Percentiles rank a stretch among this genome's conserved stretches.
Conservation (phyloP, 2,329 filamentous ascomycete species). For the Fusarium secorum region DNA sequence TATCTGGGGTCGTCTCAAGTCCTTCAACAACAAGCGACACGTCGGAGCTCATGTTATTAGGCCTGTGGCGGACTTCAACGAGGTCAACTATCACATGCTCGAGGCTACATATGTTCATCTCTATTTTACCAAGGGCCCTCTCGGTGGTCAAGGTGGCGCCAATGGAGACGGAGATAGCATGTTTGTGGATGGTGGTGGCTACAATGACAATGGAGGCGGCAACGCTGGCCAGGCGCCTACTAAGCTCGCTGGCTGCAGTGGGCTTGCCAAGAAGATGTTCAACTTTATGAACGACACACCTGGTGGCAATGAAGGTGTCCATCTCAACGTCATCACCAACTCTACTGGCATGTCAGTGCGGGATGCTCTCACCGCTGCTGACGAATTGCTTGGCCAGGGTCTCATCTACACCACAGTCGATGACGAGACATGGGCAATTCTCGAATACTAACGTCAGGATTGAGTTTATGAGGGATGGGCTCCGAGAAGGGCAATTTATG, state of each 20-base stretch:
- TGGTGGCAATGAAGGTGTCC: slow-evolving; percentile 82
- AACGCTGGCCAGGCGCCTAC: slow-evolving; percentile 49
- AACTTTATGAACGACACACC: slow-evolving; percentile 70
- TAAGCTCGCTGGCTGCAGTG: slow-evolving; percentile 59
- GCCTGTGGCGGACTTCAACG: slow-evolving; percentile 84
- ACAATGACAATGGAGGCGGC: slow-evolving; percentile 48
- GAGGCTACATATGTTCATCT: slow-evolving; percentile 91
- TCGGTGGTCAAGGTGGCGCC: slow-evolving; percentile 51
- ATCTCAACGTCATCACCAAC: slow-evolving; percentile 78
- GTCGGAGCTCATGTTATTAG: slow-evolving; percentile 83
- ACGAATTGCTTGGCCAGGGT: slow-evolving; percentile 78
- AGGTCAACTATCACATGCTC: slow-evolving; percentile 90
- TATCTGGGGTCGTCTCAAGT: slow-evolving; percentile 84
- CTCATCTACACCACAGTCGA: slow-evolving; percentile 91
- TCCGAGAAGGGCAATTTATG: not conserved
- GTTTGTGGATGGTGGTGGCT: slow-evolving; percentile 62
- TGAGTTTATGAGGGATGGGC: not conserved
- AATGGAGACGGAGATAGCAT: slow-evolving; percentile 58
- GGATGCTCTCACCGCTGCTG: slow-evolving; percentile 79
- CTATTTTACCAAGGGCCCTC: slow-evolving; percentile 76
- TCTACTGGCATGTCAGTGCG: slow-evolving; percentile 69
- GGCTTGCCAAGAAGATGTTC: slow-evolving; percentile 74
- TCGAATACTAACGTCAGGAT: slow-evolving; percentile 66
- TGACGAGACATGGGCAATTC: slow-evolving; percentile 88
- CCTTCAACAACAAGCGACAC: slow-evolving; percentile 83